Conservation (phyloP, 352 stramenopile species). For the Halophytophthora batemanensis region DNA sequence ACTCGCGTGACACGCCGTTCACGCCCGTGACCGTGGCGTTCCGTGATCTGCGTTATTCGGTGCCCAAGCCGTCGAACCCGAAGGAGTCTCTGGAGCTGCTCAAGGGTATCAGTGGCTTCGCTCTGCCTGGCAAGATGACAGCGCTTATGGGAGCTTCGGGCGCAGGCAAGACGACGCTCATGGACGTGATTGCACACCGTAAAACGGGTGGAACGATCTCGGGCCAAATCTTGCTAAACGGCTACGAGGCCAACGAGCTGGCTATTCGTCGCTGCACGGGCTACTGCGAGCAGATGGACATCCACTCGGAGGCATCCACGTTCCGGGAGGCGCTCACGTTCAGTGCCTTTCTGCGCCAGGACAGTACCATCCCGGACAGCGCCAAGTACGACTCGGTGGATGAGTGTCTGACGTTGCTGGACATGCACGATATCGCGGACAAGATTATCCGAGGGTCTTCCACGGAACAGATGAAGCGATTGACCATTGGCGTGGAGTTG, state of each 20-base stretch:
- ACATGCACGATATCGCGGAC: slow-evolving; percentile 22
- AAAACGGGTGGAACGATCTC: slow-evolving; percentile 4
- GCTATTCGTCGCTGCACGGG: slow-evolving; percentile 27
- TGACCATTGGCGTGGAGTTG: slow-evolving; percentile 60
- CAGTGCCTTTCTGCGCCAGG: slow-evolving; percentile 60
- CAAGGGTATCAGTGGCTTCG: slow-evolving; percentile 24
- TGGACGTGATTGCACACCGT: slow-evolving; percentile 76
- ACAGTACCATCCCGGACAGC: slow-evolving; percentile 29
- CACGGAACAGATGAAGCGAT: slow-evolving; percentile 41
- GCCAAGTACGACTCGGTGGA: slow-evolving; percentile 25
- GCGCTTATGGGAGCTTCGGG: slow-evolving; percentile 74
- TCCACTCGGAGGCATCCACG: slow-evolving; percentile 73
- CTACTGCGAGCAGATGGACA: slow-evolving; percentile 71
- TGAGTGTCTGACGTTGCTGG: slow-evolving; percentile 23
- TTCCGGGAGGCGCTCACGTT: slow-evolving; percentile 83
- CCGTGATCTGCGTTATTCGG: slow-evolving; percentile 22
- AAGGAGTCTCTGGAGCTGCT: slow-evolving; percentile 25
- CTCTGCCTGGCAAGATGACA: slow-evolving; percentile 50
- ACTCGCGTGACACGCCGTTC: slow-evolving; percentile 12
- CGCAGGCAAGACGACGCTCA: slow-evolving; percentile 75
- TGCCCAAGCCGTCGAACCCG: slow-evolving; percentile 3
- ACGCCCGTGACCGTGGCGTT: slow-evolving; percentile 23
- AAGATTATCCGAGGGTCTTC: slow-evolving; percentile 35
- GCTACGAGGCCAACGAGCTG: slow-evolving; percentile 7
- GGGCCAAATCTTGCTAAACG: slow-evolving; percentile 11